Base-by-base conservation (phyloP, 441 rosid genomes). In the Euphorbia schlechtendalii region DNA sequence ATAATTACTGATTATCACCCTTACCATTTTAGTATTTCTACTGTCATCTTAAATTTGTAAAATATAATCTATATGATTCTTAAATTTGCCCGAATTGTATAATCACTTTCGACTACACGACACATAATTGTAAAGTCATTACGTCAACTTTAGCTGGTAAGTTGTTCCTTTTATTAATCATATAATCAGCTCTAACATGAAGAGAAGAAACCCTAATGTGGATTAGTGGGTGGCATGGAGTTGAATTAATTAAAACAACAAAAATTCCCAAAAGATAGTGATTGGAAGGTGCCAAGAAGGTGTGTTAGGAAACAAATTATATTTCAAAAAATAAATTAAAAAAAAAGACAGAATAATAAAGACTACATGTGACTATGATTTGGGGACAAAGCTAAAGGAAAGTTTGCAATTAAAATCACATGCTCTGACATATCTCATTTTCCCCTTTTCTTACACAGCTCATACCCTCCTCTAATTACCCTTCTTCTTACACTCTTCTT, bases 351-450 rank as follows among this genome's bases (percentile, higher is more conserved):
- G 2, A 40, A 40, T 40, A 40, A 40, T 40, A 40, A 40, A 74
- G 85, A 86, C 96, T 84, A 83, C 90, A 88, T 77, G 87, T 77
- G 83, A 73, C 71, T 69, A 72, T 83, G 79, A 76, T 79, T 86
- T 78, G 82, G 85, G 77, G 87, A 86, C 85, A 86, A 84, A 77
- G 85, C 76, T 34, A 34, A 34, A 34, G 10, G 40, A 8, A 34
- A 34, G 40, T 34, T 34, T 34, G 40, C 40, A 34, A 77, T 80
- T 54, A 69, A 74, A 69, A 78, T 77, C 96, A 89, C 90, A 85
- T 86, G 96, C 77, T 74, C 74, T 77, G 74, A 70, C 83, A 80
- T 73, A 58, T 74, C 56, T 59, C 40, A 15, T 61, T 9, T 34
- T 8, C 10, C n/a, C 56, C 56, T 30, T 27, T 41, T 66, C 56